A percentile compares a stretch with the other conserved stretches of the same genome.
phyloP scores from a whole-genome alignment of 164 flowering plant species.

The Piper betle region DNA sequence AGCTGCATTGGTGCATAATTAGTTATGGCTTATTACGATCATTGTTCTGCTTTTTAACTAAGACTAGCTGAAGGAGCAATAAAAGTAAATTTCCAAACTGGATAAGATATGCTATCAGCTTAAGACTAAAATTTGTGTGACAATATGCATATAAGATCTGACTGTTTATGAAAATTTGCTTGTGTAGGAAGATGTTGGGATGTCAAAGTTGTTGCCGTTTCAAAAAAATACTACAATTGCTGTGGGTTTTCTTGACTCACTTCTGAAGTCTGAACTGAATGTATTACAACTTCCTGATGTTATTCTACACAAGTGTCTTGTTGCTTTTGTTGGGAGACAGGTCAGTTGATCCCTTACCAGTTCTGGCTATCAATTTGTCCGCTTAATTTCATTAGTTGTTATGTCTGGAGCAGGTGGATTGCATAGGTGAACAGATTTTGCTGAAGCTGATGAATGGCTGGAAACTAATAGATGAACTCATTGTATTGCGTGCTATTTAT shows the following conservation, averaged over 20 bases:
- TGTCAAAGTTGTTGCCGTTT: conserved; percentile 69
- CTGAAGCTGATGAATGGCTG: conserved; percentile 79
- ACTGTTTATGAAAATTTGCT: neutral
- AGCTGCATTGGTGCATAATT: too few relatives aligned
- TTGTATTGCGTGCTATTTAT: conserved; percentile 78
- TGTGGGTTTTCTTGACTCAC: conserved; percentile 64
- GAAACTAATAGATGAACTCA: conserved; percentile 94
- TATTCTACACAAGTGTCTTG: conserved; percentile 80
- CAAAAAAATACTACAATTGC: conserved; percentile 78
- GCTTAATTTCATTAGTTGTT: neutral
- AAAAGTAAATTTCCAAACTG: neutral
- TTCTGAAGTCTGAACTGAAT: conserved; percentile 41
- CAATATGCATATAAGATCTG: neutral
- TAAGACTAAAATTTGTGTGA: too few relatives aligned
- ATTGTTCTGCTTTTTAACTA: neutral
- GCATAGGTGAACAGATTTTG: conserved; percentile 62
- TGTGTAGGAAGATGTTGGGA: conserved; percentile 48
- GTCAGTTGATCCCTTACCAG: conserved; percentile 16
- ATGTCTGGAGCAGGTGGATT: conserved; percentile 52
- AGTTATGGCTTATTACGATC: neutral
- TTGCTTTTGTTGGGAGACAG: conserved; percentile 69
- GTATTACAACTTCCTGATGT: conserved; percentile 65
- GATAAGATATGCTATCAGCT: too few relatives aligned
- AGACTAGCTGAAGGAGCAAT: neutral
- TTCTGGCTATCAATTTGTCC: neutral